A percentile compares a stretch with the other conserved stretches of the same genome.
These are phyloP conservation scores for Phialemoniopsis sp. DNA, from an alignment of 2,329 filamentous ascomycete genomes.

Conservation along the genomic window DNA sequence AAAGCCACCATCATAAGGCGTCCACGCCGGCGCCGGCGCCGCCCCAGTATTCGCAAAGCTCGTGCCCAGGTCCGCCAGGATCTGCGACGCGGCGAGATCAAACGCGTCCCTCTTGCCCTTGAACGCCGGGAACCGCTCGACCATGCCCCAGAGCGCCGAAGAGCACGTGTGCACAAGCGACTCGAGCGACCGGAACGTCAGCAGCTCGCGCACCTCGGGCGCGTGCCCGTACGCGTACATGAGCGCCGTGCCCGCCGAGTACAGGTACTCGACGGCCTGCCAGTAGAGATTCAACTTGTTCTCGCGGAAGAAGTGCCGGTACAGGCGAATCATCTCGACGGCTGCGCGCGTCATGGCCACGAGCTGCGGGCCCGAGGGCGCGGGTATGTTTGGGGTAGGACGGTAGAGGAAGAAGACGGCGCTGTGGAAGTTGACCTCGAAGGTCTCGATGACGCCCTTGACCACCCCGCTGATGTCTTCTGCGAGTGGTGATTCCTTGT, in stretches of 20 bases:
- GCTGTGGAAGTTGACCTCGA: constrained; percentile 2
- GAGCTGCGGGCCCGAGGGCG: background rate
- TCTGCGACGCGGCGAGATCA: background rate
- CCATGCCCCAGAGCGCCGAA: constrained; percentile 14
- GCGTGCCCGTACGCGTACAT: constrained; percentile 5
- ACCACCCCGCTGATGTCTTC: background rate
- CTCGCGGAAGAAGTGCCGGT: constrained; percentile 5
- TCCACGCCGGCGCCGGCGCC: no score
- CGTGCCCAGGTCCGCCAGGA: no score
- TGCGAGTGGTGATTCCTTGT: background rate
- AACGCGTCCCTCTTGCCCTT: constrained; percentile 12
- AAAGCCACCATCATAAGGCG: no score
- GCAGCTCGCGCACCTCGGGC: background rate
- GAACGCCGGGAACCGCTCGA: constrained; percentile 13
- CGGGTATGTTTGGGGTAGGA: constrained; percentile 4
- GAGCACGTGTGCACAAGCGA: constrained; percentile 8
- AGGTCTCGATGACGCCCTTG: background rate
- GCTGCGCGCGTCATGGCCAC: constrained; percentile 1
- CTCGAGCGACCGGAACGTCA: constrained; percentile 4
- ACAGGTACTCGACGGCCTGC: constrained; percentile 7
- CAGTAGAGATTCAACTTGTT: constrained; percentile 6
- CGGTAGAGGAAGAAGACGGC: constrained; percentile 5
- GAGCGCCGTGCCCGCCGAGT: constrained; percentile 5
- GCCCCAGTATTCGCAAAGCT: no score
- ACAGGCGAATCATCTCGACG: constrained; percentile 3